Percentiles rank a stretch among this genome's conserved stretches.
Conservation (phyloP, 1,284 basidiomycete genomes). For the Cryptococcus sp. region DNA sequence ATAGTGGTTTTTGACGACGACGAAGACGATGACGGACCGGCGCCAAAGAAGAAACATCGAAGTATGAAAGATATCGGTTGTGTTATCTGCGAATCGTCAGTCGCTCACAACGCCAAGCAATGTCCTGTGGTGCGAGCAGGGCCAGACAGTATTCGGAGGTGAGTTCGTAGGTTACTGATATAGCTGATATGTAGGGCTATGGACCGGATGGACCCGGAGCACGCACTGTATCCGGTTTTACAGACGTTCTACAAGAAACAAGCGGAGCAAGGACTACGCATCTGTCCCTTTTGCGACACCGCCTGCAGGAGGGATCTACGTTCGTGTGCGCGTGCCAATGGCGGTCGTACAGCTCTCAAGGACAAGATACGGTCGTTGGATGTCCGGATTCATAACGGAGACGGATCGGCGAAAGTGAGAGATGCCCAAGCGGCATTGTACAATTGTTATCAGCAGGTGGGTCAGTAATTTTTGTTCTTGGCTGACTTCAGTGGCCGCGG, state of each 20-base stretch:
- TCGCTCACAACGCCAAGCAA: constrained; percentile 3
- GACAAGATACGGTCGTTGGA: constrained; percentile 32
- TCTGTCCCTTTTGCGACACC: constrained; percentile 36
- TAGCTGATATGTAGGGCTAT: constrained; percentile 1
- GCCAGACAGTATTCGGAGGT: constrained; percentile 17
- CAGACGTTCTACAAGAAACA: no score
- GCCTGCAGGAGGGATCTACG: constrained; percentile 29
- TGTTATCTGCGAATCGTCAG: constrained; percentile 12
- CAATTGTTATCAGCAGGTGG: constrained; percentile 8
- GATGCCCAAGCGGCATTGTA: constrained; percentile 6
- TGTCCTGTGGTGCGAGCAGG: constrained; percentile 23
- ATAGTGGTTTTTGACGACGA: constrained; percentile 20
- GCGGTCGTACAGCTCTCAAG: constrained; percentile 35
- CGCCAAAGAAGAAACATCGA: not conserved
- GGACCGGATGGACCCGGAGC: not conserved
- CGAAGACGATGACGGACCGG: not conserved
- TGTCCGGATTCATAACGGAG: constrained; percentile 1
- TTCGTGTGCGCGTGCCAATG: constrained; percentile 30
- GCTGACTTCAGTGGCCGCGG: not conserved
- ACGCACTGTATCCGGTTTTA: no score
- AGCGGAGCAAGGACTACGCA: not conserved
- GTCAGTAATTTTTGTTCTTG: not conserved
- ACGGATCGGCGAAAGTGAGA: not conserved
- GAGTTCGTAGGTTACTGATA: constrained; percentile 3
- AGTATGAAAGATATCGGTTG: constrained; percentile 4